Evolutionary conservation across 306 rosid species (phyloP).

Genomic region (Chamaecrista fasciculata): DNA sequence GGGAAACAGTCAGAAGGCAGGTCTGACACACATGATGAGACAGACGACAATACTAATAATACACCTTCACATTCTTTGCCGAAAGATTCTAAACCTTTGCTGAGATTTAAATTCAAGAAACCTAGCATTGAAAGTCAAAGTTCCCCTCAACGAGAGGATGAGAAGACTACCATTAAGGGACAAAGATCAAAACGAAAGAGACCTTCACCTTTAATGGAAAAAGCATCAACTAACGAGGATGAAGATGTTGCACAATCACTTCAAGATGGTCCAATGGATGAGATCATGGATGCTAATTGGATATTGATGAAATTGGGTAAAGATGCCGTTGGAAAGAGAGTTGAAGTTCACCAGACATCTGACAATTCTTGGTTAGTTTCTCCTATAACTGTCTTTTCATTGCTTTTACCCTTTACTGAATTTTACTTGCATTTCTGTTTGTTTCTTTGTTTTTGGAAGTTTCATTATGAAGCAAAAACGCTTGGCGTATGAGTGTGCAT

Average conservation of each 20-base stretch:
- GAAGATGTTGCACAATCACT: constrained; percentile 47
- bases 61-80: constrained; percentile 56
- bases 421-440: neutral
- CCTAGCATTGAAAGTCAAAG: constrained; percentile 65
- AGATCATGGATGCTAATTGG: constrained; percentile 95
- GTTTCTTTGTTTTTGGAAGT: neutral
- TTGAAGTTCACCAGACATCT: constrained; percentile 85
- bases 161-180: constrained; percentile 75
- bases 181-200: constrained; percentile 96
- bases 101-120: constrained; percentile 80
- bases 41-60: constrained; percentile 44
- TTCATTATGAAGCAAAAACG: neutral
- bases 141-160: constrained; percentile 69
- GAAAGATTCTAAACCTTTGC: constrained; percentile 71
- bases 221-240: constrained; percentile 45
- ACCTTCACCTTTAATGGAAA: constrained; percentile 72
- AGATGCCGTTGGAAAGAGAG: constrained; percentile 96
- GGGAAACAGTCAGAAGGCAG: constrained; percentile 63
- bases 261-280: constrained; percentile 64
- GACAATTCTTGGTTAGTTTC: constrained; percentile 83
- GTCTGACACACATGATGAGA: constrained; percentile 44
- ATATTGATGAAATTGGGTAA: constrained; percentile 88
- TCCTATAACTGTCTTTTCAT: constrained; percentile 10
- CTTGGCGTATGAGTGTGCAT: neutral
- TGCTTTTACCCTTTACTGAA: neutral